A percentile compares a stretch with the other conserved stretches of the same genome.
These are phyloP conservation scores for Mortierella alpina DNA, from an alignment of 192 early-diverging fungal genomes.

Conservation along the genomic window DNA sequence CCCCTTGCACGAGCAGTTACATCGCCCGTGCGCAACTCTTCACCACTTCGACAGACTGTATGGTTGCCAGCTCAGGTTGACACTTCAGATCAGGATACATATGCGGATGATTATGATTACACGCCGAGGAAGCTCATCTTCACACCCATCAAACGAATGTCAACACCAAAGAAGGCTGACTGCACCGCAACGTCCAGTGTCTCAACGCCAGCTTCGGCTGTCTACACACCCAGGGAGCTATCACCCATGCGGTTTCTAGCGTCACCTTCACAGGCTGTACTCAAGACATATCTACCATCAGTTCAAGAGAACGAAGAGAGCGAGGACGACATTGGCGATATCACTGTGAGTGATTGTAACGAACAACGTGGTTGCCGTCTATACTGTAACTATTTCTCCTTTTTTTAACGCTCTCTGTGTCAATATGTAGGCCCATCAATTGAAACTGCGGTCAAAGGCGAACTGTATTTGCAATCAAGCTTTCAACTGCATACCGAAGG, in stretches of 20 bases:
- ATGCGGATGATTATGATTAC: no score
- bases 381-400: not conserved
- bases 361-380: not conserved
- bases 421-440: slow-evolving; percentile 5
- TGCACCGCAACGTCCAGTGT: no score
- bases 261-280: slow-evolving; percentile 23
- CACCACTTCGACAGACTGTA: no score
- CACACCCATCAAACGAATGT: no score
- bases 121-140: no score
- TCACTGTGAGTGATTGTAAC: not conserved
- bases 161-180: no score
- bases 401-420: slow-evolving; percentile 1
- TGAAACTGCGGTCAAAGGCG: slow-evolving; percentile 9
- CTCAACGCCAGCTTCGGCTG: slow-evolving; percentile 6
- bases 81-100: no score
- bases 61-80: no score
- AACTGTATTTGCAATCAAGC: slow-evolving; percentile 10
- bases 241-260: slow-evolving; percentile 18
- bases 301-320: slow-evolving; percentile 8
- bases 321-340: slow-evolving; percentile 13
- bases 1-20: no score
- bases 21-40: no score
- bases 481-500: no score
- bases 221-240: not conserved
- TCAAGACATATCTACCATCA: no score